A percentile compares a stretch with the other conserved stretches of the same genome.
Conservation (phyloP, 1,139 yeast species). For the Hanseniaspora gamundiae region DNA sequence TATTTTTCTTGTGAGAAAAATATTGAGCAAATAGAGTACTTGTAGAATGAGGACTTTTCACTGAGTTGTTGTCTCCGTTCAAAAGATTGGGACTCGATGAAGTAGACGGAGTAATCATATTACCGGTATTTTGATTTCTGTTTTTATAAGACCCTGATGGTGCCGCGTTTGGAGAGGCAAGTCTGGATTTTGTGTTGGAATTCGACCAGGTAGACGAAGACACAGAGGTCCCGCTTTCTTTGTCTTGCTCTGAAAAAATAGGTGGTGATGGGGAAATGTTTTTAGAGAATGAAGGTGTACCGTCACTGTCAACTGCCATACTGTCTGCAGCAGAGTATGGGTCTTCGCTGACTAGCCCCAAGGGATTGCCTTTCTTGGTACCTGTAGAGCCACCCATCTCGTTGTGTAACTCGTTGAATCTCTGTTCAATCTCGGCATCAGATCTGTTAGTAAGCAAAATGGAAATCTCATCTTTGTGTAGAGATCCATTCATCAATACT, state of each 20-base stretch:
- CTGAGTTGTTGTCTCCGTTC: neutral
- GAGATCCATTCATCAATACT: constrained; percentile 45
- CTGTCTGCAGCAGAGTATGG: constrained; percentile 1
- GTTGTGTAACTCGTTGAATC: constrained; percentile 44
- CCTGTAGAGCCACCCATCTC: constrained; percentile 9
- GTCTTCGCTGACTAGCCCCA: constrained; percentile 2
- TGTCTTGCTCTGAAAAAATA: neutral
- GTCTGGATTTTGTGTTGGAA: neutral
- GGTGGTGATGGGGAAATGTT: neutral
- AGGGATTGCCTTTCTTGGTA: neutral
- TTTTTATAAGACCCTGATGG: neutral
- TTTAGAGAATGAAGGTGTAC: neutral
- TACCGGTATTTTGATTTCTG: neutral
- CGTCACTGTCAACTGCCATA: neutral
- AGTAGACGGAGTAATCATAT: neutral
- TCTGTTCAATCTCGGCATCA: constrained; percentile 57
- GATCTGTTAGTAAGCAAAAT: constrained; percentile 62
- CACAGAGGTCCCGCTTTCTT: neutral
- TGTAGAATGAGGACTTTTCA: neutral
- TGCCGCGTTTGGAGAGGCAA: neutral
- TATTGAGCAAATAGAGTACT: neutral
- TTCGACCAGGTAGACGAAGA: neutral
- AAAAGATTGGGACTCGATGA: neutral
- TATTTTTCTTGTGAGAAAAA: neutral
- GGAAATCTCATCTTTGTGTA: constrained; percentile 63